Evolutionary conservation across 495 filamentous ascomycete genomes (phyloP).

Genomic region (Penicillium canariense): DNA sequence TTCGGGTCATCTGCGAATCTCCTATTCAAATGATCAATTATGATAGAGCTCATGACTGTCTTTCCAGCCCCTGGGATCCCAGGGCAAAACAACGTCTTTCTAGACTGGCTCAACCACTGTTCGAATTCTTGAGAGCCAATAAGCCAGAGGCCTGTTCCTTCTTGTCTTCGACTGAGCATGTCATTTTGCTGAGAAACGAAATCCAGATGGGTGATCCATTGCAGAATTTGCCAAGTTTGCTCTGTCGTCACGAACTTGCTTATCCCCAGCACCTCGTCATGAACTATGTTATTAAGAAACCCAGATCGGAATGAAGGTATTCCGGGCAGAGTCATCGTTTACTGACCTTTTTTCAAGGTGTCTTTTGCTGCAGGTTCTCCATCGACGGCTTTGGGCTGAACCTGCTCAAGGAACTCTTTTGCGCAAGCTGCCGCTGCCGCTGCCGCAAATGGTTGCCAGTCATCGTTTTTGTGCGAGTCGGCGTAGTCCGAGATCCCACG

Average conservation of each 20-base stretch:
- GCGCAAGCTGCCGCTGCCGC: slow-evolving; percentile 10
- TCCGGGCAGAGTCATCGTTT: too few species aligned
- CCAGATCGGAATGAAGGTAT: too few species aligned
- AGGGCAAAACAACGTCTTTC: not conserved
- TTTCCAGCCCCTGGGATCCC: not conserved
- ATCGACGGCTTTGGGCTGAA: not conserved
- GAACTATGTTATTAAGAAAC: too few species aligned
- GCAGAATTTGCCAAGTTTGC: not conserved
- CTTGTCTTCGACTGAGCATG: not conserved
- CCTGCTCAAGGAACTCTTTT: slow-evolving; percentile 9
- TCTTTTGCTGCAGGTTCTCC: not conserved
- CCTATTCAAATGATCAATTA: not conserved
- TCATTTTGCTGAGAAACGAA: not conserved
- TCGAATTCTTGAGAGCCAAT: not conserved
- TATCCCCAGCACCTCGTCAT: not conserved
- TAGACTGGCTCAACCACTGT: not conserved
- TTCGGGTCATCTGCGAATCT: not conserved
- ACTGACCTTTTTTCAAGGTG: not conserved
- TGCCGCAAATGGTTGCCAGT: slow-evolving; percentile 1
- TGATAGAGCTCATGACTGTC: not conserved
- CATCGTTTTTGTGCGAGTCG: slow-evolving; percentile 16
- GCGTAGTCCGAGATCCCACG: slow-evolving; percentile 30
- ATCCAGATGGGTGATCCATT: not conserved
- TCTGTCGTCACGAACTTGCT: not conserved
- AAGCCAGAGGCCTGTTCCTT: not conserved